These are phyloP conservation scores for Phlegmacium glaucopus DNA, from an alignment of 768 basidiomycete species.

Conservation along the genomic window DNA sequence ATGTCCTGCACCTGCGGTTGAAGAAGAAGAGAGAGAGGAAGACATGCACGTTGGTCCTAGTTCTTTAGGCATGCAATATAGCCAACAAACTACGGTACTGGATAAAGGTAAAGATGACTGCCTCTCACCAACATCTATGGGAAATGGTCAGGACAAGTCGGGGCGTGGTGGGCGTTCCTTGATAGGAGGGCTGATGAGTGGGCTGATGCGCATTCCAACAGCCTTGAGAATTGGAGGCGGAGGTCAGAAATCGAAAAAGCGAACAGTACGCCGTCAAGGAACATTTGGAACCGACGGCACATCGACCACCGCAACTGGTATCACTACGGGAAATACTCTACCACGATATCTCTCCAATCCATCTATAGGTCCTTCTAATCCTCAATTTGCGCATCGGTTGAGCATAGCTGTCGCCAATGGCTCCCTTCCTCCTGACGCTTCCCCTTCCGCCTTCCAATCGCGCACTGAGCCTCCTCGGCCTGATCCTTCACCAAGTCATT, in stretches of 20 bases:
- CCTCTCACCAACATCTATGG: constrained; percentile 5
- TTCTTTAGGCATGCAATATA: constrained; percentile 2
- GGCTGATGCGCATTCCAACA: constrained; percentile 32
- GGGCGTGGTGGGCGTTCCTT: constrained; percentile 19
- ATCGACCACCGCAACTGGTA: constrained; percentile 22
- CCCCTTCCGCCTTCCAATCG: constrained; percentile 15
- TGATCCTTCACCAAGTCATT: no score
- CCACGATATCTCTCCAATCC: constrained; percentile 38
- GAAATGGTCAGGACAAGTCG: constrained; percentile 1
- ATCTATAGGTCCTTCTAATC: constrained; percentile 32
- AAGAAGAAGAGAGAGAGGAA: constrained; percentile 21
- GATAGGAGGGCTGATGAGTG: constrained; percentile 37
- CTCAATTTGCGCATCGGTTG: constrained; percentile 29
- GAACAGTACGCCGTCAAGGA: constrained; percentile 17
- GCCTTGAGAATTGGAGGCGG: constrained; percentile 24
- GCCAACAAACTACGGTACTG: background rate
- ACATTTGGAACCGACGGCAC: constrained; percentile 32
- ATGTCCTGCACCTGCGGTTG: constrained; percentile 9
- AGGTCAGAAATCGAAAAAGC: background rate
- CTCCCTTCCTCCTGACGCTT: constrained; percentile 21
- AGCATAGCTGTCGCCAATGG: constrained; percentile 30
- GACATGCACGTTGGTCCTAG: constrained; percentile 24
- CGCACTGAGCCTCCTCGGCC: constrained; percentile 1
- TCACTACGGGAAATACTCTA: constrained; percentile 30
- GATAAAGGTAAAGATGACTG: background rate